Conservation (phyloP, 805 yeast species). For the Starmera dryadoides region DNA sequence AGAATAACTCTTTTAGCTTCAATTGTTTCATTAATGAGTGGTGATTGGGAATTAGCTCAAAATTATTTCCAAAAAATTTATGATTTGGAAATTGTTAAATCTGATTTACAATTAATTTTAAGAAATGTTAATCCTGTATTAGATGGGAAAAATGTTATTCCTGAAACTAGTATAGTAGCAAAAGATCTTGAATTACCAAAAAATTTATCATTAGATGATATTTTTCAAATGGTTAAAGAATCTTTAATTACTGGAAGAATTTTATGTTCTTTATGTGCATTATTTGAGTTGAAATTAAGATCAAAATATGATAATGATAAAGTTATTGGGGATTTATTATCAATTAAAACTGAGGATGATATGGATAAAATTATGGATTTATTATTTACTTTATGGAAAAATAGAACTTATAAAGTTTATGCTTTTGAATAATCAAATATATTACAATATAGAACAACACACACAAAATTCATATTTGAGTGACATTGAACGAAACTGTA, state of each 20-base stretch:
- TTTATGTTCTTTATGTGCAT: conserved; percentile 26
- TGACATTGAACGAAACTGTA: too few species aligned
- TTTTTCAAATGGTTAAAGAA: conserved; percentile 18
- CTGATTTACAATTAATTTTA: conserved; percentile 9
- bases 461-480: neutral
- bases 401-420: conserved; percentile 22
- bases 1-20: conserved; percentile 10
- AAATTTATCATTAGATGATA: conserved; percentile 12
- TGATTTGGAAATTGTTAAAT: neutral
- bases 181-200: neutral
- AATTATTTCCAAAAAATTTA: conserved; percentile 3
- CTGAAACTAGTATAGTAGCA: neutral
- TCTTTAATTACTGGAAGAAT: conserved; percentile 27
- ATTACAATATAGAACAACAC: neutral
- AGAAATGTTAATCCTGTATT: conserved; percentile 16
- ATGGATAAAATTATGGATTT: conserved; percentile 4
- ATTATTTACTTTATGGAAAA: conserved; percentile 18
- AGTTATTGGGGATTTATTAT: conserved; percentile 9
- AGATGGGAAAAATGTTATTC: conserved; percentile 7
- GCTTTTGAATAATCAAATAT: conserved; percentile 24
- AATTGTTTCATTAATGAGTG: conserved; percentile 16
- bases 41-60: conserved; percentile 11
- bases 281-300: conserved; percentile 20
- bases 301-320: conserved; percentile 1
- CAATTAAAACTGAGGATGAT: neutral